Conservation (phyloP, 1,284 basidiomycete species). For the Rhodotorula sp. region DNA sequence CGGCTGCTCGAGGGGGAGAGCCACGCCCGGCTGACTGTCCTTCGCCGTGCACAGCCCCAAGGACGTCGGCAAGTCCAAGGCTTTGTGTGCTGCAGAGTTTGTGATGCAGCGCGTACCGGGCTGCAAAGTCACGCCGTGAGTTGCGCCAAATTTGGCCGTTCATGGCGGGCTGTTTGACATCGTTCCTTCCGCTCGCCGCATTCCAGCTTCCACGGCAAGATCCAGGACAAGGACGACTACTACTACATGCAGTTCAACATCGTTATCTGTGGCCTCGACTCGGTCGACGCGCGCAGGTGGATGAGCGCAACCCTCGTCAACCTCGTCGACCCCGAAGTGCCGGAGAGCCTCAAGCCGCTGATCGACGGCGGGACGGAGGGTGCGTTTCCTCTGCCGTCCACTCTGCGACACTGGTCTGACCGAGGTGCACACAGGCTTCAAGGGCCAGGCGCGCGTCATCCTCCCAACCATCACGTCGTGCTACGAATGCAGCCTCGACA, state of each 20-base stretch:
- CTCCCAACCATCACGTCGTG: slow-evolving; percentile 93
- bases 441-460: slow-evolving; percentile 96
- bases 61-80: slow-evolving; percentile 94
- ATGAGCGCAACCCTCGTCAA: slow-evolving; percentile 97
- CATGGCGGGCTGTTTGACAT: not conserved
- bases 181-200: not conserved
- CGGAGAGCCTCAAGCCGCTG: slow-evolving; percentile 93
- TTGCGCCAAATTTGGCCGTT: slow-evolving; percentile 10
- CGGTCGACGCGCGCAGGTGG: slow-evolving; percentile 94
- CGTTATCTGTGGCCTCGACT: slow-evolving; percentile 97
- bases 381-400: slow-evolving; percentile 45
- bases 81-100: slow-evolving; percentile 88
- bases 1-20: not conserved
- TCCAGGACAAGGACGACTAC: slow-evolving; percentile 94
- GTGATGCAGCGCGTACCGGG: slow-evolving; percentile 94
- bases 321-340: slow-evolving; percentile 85
- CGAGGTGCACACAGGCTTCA: slow-evolving; percentile 69
- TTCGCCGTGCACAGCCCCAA: slow-evolving; percentile 61
- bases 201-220: slow-evolving; percentile 87
- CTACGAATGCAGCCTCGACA: slow-evolving; percentile 97
- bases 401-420: not conserved
- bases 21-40: not conserved
- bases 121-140: slow-evolving; percentile 89
- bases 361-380: slow-evolving; percentile 99
- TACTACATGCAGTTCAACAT: slow-evolving; percentile 98